Conservation (phyloP, 805 yeast genomes). For the Kazachstania psychrophila region DNA sequence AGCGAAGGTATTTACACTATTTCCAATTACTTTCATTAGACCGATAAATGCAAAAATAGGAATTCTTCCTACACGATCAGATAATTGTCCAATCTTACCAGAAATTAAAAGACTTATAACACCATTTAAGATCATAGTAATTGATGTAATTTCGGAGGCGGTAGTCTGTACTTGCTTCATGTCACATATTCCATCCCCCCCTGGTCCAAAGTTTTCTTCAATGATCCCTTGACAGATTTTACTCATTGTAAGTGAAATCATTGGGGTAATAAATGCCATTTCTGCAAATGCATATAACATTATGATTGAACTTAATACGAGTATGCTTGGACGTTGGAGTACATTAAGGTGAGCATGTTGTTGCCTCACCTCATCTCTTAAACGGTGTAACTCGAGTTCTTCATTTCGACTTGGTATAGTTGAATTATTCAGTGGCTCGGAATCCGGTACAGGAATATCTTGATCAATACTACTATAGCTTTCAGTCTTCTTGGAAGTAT, state of each 20-base stretch:
- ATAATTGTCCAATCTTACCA: conserved; percentile 53
- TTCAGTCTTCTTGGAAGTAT: no score
- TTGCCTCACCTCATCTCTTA: conserved; percentile 42
- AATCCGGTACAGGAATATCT: neutral
- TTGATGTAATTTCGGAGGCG: conserved; percentile 43
- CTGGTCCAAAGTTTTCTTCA: conserved; percentile 19
- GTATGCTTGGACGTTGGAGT: conserved; percentile 45
- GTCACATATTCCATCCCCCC: conserved; percentile 25
- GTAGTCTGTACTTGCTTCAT: conserved; percentile 34
- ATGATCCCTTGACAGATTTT: conserved; percentile 35
- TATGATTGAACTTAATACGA: conserved; percentile 37
- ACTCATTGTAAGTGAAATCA: conserved; percentile 29
- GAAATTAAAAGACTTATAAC: conserved; percentile 42
- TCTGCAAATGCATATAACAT: conserved; percentile 37
- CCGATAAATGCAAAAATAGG: conserved; percentile 35
- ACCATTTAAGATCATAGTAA: conserved; percentile 35
- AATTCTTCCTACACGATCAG: conserved; percentile 58
- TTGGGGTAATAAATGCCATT: conserved; percentile 34
- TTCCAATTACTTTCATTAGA: conserved; percentile 17
- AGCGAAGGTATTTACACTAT: conserved; percentile 13
- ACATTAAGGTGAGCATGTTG: conserved; percentile 28
- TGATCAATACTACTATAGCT: neutral
- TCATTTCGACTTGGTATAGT: conserved; percentile 6
- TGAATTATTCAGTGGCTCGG: conserved; percentile 4
- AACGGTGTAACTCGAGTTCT: conserved; percentile 20